Conservation (phyloP, 129 eudicot species). For the Helianthus tuberosus region DNA sequence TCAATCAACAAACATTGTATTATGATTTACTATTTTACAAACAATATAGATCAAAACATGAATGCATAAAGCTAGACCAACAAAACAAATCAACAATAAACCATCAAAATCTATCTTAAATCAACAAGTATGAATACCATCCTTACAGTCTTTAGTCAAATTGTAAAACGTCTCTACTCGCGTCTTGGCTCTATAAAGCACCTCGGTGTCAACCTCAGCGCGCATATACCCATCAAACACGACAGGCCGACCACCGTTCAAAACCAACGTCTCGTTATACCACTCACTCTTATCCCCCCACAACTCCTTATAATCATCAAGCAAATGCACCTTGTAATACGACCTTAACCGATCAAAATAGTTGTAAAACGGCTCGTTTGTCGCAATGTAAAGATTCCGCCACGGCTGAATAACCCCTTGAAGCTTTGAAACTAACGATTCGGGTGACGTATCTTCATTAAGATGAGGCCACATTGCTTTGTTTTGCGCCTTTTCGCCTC, state of each 20-base stretch:
- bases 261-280: conserved; percentile 76
- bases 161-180: conserved; percentile 87
- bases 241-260: conserved; percentile 61
- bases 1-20: conserved; percentile 6
- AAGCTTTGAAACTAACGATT: conserved; percentile 74
- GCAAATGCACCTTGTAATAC: conserved; percentile 85
- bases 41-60: conserved; percentile 9
- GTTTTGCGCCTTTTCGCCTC: conserved; percentile 88
- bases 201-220: conserved; percentile 95
- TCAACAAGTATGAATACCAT: conserved; percentile 82
- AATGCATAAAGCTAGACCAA: not conserved
- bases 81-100: conserved; percentile 12
- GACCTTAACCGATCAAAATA: conserved; percentile 91
- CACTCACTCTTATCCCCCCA: conserved; percentile 96
- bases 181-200: conserved; percentile 81
- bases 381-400: conserved; percentile 92
- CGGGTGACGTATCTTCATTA: conserved; percentile 93
- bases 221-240: conserved; percentile 92
- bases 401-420: conserved; percentile 68
- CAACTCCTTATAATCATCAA: conserved; percentile 77
- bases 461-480: conserved; percentile 85
- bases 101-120: conserved; percentile 4
- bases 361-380: conserved; percentile 84
- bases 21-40: conserved; percentile 13
- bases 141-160: conserved; percentile 92